Evolutionary conservation across 2,329 filamentous ascomycete genomes (phyloP), one percentile per base, ranked within the genome.

Genomic region (Aspergillus puulaauensis): DNA sequence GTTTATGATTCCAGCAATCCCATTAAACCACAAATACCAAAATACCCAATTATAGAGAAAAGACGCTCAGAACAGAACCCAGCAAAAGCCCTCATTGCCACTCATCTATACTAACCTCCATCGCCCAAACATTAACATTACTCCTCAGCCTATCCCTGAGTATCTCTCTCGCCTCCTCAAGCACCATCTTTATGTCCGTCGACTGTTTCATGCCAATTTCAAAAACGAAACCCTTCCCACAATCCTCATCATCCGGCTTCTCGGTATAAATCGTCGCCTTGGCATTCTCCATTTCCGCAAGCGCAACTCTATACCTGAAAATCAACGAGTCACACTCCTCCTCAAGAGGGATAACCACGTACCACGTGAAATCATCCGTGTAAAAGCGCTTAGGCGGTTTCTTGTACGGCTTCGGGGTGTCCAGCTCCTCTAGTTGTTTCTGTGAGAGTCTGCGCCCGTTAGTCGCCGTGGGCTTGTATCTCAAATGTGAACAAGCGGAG

Each of bases 301-400:
- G 39, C 5, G 47, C 54, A 23, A 56, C 11, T 40, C 54, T 49
- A 24, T 51, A 56, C 47, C 27, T 37, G 27, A 51, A 23, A 17
- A 51, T 47, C 8, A 52, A 31, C 14, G 47, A 54, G 24, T 24
- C 37, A 35, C 44, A 17, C 31, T 54, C n/a, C 19, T 51, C 47
- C 8, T 52, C 54, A 3, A 58, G 15, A 23, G 58, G 58, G 44
- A 60, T 45, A 31, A 58, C 43, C 21, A 60, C 51, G 41, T 55
- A 60, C 54, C 52, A 58, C 19, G 41, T 51, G 27, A 7, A 11
- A 3, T 40, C 19, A 8, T 24, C 11, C 8, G 27, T 8, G 31
- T 44, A 43, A 27, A 50, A 8, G 39, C 27, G 31, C 4, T 7
- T 4, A 11, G n/a, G 7, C 3, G 45, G 46, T 6, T 39, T 17